Percentiles rank a stretch among this genome's conserved stretches.
Evolutionary conservation across 2,329 filamentous ascomycete species (phyloP).

Genomic region (Aspergillus ruber): DNA sequence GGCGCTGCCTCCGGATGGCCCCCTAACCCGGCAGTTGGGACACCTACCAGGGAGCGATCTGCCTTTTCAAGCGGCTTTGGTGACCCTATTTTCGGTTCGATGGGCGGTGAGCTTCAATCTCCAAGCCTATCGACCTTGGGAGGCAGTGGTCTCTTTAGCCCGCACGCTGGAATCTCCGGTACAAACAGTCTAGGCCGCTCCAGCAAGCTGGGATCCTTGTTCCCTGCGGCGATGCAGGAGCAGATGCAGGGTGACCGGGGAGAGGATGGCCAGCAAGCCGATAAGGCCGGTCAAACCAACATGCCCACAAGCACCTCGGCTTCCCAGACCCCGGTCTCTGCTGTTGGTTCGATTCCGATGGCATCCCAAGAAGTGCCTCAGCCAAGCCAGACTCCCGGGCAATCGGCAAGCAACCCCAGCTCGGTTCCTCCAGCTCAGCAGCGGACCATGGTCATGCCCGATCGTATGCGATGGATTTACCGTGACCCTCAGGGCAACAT

Average conservation of each 20-base stretch:
- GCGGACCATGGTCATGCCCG: slow-evolving; percentile 97
- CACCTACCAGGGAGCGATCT: slow-evolving; percentile 55
- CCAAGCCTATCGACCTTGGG: slow-evolving; percentile 35
- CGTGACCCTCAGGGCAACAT: slow-evolving; percentile 87
- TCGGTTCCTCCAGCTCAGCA: slow-evolving; percentile 64
- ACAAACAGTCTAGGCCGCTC: slow-evolving; percentile 65
- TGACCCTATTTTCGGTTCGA: slow-evolving; percentile 62
- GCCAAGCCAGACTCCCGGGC: slow-evolving; percentile 28
- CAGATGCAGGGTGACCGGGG: slow-evolving; percentile 64
- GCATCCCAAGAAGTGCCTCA: slow-evolving; percentile 25
- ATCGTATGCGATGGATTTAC: slow-evolving; percentile 98
- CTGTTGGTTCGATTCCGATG: slow-evolving; percentile 28
- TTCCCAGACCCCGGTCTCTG: slow-evolving; percentile 32
- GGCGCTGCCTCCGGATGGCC: slow-evolving; percentile 42
- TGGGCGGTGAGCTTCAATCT: slow-evolving; percentile 64
- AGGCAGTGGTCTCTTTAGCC: slow-evolving; percentile 56
- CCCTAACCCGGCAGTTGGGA: slow-evolving; percentile 66
- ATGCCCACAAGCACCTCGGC: slow-evolving; percentile 24
- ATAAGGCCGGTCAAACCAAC: slow-evolving; percentile 24
- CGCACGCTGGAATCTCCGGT: slow-evolving; percentile 46
- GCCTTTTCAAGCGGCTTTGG: slow-evolving; percentile 48
- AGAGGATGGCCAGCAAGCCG: slow-evolving; percentile 42
- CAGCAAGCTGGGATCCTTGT: slow-evolving; percentile 80
- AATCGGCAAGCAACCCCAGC: slow-evolving; percentile 42
- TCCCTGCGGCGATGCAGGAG: slow-evolving; percentile 82